Percentiles rank a stretch among this genome's conserved stretches.
phyloP scores from a whole-genome alignment of 179 eudicot species.

The Patellifolia procumbens region DNA sequence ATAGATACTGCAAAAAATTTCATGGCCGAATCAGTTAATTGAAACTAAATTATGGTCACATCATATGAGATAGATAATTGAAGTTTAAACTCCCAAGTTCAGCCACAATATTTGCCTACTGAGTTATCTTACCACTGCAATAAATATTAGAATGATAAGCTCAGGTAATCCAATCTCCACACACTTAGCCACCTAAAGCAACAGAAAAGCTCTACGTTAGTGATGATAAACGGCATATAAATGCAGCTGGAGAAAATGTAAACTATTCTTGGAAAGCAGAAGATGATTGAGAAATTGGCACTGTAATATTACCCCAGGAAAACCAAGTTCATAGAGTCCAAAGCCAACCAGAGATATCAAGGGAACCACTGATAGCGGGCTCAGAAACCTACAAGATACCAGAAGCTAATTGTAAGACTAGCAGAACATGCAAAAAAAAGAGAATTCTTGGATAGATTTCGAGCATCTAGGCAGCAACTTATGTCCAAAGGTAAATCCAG shows the following conservation, averaged over 20 bases:
- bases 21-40: constrained; percentile 11
- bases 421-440: background rate
- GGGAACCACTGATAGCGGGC: constrained; percentile 91
- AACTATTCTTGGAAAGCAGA: background rate
- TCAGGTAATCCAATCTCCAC: constrained; percentile 94
- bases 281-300: background rate
- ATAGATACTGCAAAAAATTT: constrained; percentile 52
- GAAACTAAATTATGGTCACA: background rate
- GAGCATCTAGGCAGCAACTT: background rate
- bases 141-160: constrained; percentile 63
- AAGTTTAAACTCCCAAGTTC: background rate
- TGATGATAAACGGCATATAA: constrained; percentile 1
- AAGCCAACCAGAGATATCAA: constrained; percentile 84
- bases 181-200: constrained; percentile 84
- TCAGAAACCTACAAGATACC: constrained; percentile 54
- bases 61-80: background rate
- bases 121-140: constrained; percentile 65
- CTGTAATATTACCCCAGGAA: constrained; percentile 70
- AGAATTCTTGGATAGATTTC: background rate
- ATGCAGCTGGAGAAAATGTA: background rate
- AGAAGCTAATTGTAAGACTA: constrained; percentile 9
- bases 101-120: background rate
- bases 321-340: constrained; percentile 93
- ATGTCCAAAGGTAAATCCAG: background rate
- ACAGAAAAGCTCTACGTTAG: constrained; percentile 21